Base-by-base conservation (phyloP, 148 eudicot genomes). In the Dianthus caryophyllus region DNA sequence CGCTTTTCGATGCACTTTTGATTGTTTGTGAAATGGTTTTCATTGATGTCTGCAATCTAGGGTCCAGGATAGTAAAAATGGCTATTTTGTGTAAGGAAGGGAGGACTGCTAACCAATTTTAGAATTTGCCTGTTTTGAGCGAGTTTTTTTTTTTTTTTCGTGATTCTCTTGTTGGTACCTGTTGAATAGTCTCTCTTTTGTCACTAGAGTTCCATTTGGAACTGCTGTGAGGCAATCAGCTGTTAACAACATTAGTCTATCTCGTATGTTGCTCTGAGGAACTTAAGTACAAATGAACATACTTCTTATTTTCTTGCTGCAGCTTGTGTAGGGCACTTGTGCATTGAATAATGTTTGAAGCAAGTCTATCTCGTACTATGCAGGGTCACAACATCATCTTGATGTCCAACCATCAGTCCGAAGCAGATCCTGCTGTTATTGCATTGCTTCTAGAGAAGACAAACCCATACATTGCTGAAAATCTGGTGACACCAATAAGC, bases 341-440 rank as follows among this genome's bases (percentile, higher is more conserved):
- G 24, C 25, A 7, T 36, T 1, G 18, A 27, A 17, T 27, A 13
- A 2, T 61, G 24, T 6, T 39, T 61, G 10, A 61, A 20, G 12
- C 7, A 44, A 22, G n/a, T 63, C 14, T 43, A 41, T 14, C 41
- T 63, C 10, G 38, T 36, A 63, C 24, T 68, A 66, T 75, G 78
- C 84, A 95, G 99, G 99, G 99, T 16, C 91, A 95, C 49, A 95
- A 95, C 60, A 63, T 95, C 74, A 72, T 95, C 78, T 84, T 95
- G 76, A 95, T 95, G 68, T 95, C 99, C 75, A 95, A 95, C 82
- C 99, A 95, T 76, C 99, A 95, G 84, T 73, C 82, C 47, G 99
- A 95, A 85, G 97, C 99, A 73, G 99, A 95, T 79, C 99, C 99
- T 71, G 99, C 97, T 70, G 80, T 90, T 63, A 90, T 95, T 64